phyloP scores from a whole-genome alignment of 2,329 filamentous ascomycete genomes.

The Colletotrichum sidae region DNA sequence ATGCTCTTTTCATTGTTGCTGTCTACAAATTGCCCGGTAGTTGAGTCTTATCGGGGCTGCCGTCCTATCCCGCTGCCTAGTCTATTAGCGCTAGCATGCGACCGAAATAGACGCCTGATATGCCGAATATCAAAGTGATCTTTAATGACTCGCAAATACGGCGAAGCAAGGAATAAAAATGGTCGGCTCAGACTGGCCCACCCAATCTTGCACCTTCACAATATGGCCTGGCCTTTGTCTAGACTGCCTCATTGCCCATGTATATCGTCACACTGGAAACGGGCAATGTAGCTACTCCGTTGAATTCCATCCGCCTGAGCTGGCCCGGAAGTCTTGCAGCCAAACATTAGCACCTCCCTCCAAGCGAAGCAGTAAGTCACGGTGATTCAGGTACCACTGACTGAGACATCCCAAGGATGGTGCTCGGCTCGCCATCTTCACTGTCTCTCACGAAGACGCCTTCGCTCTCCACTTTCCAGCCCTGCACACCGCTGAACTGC shows the following conservation, averaged over 20 bases:
- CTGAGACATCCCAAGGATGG: constrained; percentile 34
- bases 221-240: neutral
- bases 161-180: too few species aligned
- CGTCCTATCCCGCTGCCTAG: too few species aligned
- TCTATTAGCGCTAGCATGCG: too few species aligned
- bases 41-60: too few species aligned
- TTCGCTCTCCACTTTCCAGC: constrained; percentile 57
- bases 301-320: constrained; percentile 46
- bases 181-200: too few species aligned
- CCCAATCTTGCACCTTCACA: neutral
- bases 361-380: neutral
- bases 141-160: too few species aligned
- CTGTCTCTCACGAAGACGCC: constrained; percentile 56
- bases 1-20: too few species aligned
- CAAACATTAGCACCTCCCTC: constrained; percentile 16
- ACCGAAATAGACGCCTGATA: too few species aligned
- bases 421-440: constrained; percentile 32
- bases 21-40: too few species aligned
- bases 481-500: constrained; percentile 46
- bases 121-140: too few species aligned
- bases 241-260: constrained; percentile 24
- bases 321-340: constrained; percentile 35
- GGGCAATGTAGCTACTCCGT: constrained; percentile 43
- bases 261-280: constrained; percentile 43
- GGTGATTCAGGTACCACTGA: constrained; percentile 34